Conservation (phyloP, 345 rosid genomes). For the Passiflora organensis region DNA sequence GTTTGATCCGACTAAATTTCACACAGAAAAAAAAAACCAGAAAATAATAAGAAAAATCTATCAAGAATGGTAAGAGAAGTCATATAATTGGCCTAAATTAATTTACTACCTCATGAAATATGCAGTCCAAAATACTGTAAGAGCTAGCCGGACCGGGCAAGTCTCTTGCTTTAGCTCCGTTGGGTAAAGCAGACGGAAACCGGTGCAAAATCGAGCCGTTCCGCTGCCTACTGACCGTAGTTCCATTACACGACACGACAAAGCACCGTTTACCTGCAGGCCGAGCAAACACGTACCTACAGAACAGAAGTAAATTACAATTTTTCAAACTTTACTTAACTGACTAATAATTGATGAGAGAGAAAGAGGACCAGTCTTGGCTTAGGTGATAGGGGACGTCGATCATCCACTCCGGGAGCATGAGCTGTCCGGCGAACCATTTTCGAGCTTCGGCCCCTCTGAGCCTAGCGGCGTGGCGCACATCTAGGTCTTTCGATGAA, state of each 20-base stretch:
- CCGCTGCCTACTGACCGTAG: constrained; percentile 68
- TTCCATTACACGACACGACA: constrained; percentile 74
- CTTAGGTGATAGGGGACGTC: constrained; percentile 71
- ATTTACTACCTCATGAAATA: constrained; percentile 86
- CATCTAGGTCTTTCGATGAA: constrained; percentile 42
- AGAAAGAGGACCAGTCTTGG: constrained; percentile 54
- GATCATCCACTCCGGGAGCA: constrained; percentile 98
- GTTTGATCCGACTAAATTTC: constrained; percentile 69
- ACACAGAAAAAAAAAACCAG: constrained; percentile 12
- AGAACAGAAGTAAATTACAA: constrained; percentile 1
- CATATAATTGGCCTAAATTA: too few relatives aligned
- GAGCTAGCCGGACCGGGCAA: constrained; percentile 62
- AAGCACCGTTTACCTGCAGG: constrained; percentile 90
- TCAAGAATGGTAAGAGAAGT: too few relatives aligned
- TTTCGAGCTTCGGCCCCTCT: constrained; percentile 72
- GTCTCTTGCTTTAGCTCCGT: constrained; percentile 65
- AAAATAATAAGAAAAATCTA: background rate
- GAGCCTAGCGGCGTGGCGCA: constrained; percentile 62
- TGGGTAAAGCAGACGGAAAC: constrained; percentile 81
- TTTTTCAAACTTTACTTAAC: too few relatives aligned
- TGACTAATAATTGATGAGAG: too few relatives aligned
- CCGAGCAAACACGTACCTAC: constrained; percentile 49
- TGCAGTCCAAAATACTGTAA: constrained; percentile 83
- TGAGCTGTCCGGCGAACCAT: constrained; percentile 83
- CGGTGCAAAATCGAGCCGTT: constrained; percentile 72